Base-by-base conservation (phyloP, 176 grass and related monocot species). In the Panicum miliaceum region DNA sequence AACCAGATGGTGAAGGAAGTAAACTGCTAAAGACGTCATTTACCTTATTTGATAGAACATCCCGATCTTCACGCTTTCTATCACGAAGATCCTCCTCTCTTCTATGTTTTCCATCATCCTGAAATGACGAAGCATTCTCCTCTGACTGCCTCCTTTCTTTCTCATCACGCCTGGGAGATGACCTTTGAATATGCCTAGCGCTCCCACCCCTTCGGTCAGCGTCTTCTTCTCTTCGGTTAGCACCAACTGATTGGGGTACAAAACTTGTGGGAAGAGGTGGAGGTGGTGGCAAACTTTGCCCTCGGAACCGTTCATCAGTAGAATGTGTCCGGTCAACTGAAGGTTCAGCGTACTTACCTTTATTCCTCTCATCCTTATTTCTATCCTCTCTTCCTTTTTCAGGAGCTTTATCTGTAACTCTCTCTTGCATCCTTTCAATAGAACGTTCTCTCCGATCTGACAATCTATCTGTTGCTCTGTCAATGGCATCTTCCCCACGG, bases 191-290 rank as follows among this genome's bases (percentile, higher is more conserved):
- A 85, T 94, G 93, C 67, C 90, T 88, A 53, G 88, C 62, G 43
- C 84, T 88, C 63, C 78, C 73, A 82, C 75, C 68, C 61, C 93
- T 92, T 77, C 80, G 77, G 6, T 94, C 90, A 51, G 79, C 41
- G 58, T 94, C 93, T 63, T 94, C 90, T 81, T 92, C 93, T 84
- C 93, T 92, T 68, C 83, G 82, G 37, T 82, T 84, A n/a, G 82
- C 87, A 81, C 65, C 85, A 57, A 96, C 89, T 64, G 92, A 95
- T 74, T 99, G 93, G 25, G 96, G 96, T 69, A 99, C 96, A 90
- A 99, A 99, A 74, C 96, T 99, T 66, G 91, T 32, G 14, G 96
- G 96, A 81, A 99, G 91, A 27, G 96, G 96, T 64, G 96, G 96
- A 7, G 93, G 96, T 11, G 93, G 96, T 38, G 96, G 96, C 86